Base-by-base conservation (phyloP, 345 rosid genomes). In the Turritis glabra region DNA sequence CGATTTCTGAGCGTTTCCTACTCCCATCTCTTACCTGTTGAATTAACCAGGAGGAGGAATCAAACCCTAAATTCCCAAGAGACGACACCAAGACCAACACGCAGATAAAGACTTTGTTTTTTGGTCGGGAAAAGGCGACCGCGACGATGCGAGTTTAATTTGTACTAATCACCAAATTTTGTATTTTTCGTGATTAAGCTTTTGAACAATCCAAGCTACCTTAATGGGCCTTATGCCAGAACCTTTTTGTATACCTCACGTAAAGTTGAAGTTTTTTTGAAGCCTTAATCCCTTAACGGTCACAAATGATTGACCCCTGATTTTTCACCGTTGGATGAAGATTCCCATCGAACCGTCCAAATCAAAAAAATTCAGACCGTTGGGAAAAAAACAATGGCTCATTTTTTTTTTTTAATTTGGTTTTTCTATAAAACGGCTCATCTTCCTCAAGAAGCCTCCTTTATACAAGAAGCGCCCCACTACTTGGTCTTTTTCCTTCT, bases 381-480 rank as follows among this genome's bases (percentile, higher is more conserved):
- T 65, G 59, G 5, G 23, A 12, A 33, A 33, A 8, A 33, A 35
- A 2, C n/a, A n/a, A n/a, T n/a, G 19, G 30, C 33, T 53, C 57
- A 17, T 14, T 53, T 26, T 18, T 32, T 25, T 14, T 23, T 5
- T 3, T 50, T 1, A 19, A 10, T 48, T 48, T 10, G 5, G 5
- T 21, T 2, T 11, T 50, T 50, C 2, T 11, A 11, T 5, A 32
- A 57, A 74, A 74, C 23, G 11, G 57, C 27, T 56, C 40, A 57
- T 66, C 78, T 56, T 74, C 78, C 14, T 57, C 43, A 66, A 66
- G 78, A 74, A 66, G 78, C 59, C 67, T 64, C 72, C 53, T 74
- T 41, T 68, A 68, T 17, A 69, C 8, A 2, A 46, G 21, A n/a
- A n/a, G 14, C 55, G 40, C 26, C 44, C 35, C 57, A 35, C n/a